Base-by-base conservation (phyloP, 73 alveolate species). In the Stentor coeruleus region DNA sequence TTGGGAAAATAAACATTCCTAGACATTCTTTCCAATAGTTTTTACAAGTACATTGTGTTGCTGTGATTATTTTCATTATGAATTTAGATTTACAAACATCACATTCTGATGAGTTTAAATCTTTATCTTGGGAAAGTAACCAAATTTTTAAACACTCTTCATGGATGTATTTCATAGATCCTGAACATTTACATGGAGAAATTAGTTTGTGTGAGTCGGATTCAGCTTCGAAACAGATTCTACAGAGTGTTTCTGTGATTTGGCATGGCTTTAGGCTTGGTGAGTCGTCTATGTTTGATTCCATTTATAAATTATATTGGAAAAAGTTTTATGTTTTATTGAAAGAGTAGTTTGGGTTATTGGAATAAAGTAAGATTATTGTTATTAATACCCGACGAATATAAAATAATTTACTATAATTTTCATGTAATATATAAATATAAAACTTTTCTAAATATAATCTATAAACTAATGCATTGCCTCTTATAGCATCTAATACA, bases 121-220 rank as follows among this genome's bases (percentile, higher is more conserved):
- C 39, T 31, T 66, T 26, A 66, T 66, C 37, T 26, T 20, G 11
- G 11, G 79, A 66, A 37, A 75, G 28, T 20, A 92, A 86, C 87
- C 96, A 92, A 39, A 84, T 84, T 84, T 91, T 90, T 39, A 95
- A 83, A 76, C 97, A 92, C 42, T 90, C 91, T 74, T 89, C 86
- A 81, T 93, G 97, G 57, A 88, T 83, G 82, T 74, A 95, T 36
- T 88, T 86, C 72, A 93, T 90, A 74, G 95, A 85, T 26, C 97
- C 99, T 30, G 89, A 85, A 39, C 99, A 95, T 57, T 90, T 75
- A 80, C 99, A 95, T 1, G 96, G 83, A 20, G 83, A 75, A 1
- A 75, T 75, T 38, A 75, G 3, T 20, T 14, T 75, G 0, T 75
- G 26, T 6, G 26, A 11, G 14, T 75, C 74, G 11, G 59, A n/a